Percentiles rank a stretch among this genome's conserved stretches.
phyloP scores from a whole-genome alignment of 169 alveolate genomes.

The Cryptosporidium baileyi region DNA sequence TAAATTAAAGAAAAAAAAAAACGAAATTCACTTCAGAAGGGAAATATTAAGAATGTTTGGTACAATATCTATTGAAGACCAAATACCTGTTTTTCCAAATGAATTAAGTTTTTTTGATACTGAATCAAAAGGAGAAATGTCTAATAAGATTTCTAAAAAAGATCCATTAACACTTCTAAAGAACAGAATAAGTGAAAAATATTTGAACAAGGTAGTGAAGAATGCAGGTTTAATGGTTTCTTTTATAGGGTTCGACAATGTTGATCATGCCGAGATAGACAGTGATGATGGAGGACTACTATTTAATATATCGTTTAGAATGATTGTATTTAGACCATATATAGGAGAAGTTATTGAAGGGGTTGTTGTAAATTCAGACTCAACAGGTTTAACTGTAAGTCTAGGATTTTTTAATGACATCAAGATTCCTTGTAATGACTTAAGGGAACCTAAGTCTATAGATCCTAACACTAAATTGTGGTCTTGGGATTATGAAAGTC shows the following conservation, averaged over 20 bases:
- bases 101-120: not conserved
- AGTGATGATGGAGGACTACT: slow-evolving; percentile 20
- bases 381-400: slow-evolving; percentile 60
- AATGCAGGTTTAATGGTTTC: slow-evolving; percentile 44
- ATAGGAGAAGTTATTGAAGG: slow-evolving; percentile 55
- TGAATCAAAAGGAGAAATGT: not conserved
- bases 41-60: slow-evolving; percentile 41
- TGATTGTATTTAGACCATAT: slow-evolving; percentile 54
- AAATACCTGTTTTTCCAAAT: slow-evolving; percentile 26
- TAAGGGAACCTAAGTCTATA: slow-evolving; percentile 61
- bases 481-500: slow-evolving; percentile 70
- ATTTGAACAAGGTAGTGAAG: slow-evolving; percentile 21
- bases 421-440: slow-evolving; percentile 53
- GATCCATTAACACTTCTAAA: slow-evolving; percentile 17
- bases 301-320: slow-evolving; percentile 22
- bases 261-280: slow-evolving; percentile 59
- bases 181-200: slow-evolving; percentile 44
- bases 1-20: too few relatives aligned
- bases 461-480: slow-evolving; percentile 30
- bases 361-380: slow-evolving; percentile 27
- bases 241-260: slow-evolving; percentile 22
- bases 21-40: too few relatives aligned
- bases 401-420: slow-evolving; percentile 56
- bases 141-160: not conserved
- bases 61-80: slow-evolving; percentile 17